Conservation (phyloP, 495 filamentous ascomycete genomes). For the Neurospora tetraspora region DNA sequence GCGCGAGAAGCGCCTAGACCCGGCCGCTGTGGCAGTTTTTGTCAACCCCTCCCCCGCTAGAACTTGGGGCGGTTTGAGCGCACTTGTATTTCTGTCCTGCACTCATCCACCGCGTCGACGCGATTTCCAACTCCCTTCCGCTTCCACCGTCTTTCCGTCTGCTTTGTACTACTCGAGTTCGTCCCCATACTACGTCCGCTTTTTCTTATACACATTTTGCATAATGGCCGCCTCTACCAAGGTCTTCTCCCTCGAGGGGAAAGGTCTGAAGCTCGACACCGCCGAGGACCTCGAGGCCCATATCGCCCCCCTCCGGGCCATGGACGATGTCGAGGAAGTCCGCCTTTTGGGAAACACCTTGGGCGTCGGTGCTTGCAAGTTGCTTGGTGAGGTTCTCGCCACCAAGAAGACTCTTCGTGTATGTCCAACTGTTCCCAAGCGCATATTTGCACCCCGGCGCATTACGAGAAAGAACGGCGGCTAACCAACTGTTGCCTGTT, state of each 20-base stretch:
- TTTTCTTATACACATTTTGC: neutral
- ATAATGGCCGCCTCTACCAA: slow-evolving; percentile 44
- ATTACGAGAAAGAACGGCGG: neutral
- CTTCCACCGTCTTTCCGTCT: neutral
- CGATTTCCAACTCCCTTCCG: neutral
- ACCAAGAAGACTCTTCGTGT: slow-evolving; percentile 72
- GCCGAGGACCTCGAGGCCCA: slow-evolving; percentile 80
- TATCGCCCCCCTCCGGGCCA: slow-evolving; percentile 60
- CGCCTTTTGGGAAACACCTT: slow-evolving; percentile 82
- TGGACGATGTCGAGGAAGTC: slow-evolving; percentile 71
- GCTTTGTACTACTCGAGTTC: neutral
- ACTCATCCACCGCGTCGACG: neutral
- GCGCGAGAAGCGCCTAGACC: neutral
- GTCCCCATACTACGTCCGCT: neutral
- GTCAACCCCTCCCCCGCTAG: slow-evolving; percentile 25
- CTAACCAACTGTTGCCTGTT: slow-evolving; percentile 14
- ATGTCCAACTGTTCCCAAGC: slow-evolving; percentile 11
- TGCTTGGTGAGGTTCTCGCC: slow-evolving; percentile 67
- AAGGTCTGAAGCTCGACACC: slow-evolving; percentile 80
- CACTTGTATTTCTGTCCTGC: slow-evolving; percentile 4
- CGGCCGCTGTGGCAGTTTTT: slow-evolving; percentile 2
- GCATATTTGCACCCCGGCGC: neutral
- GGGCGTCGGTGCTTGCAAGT: slow-evolving; percentile 75
- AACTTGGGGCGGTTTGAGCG: neutral
- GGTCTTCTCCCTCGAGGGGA: slow-evolving; percentile 83